Evolutionary conservation across 2,329 filamentous ascomycete genomes (phyloP).

Genomic region (Lecanosticta acicola): DNA sequence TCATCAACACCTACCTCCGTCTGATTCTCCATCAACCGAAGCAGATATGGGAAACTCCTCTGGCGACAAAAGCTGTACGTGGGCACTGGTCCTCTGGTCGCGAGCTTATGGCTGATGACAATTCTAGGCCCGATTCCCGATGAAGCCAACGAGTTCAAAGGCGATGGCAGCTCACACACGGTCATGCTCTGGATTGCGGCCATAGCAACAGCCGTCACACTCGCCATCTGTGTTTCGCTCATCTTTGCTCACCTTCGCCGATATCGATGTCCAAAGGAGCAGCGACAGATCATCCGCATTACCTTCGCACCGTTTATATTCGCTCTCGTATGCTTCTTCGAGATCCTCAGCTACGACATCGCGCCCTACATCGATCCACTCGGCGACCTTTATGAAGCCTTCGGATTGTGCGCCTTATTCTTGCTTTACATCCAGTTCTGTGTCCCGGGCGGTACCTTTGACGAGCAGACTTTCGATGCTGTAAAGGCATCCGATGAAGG

Average conservation of each 20-base stretch:
- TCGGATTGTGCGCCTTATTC: constrained; percentile 26
- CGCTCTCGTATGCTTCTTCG: constrained; percentile 19
- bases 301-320: constrained; percentile 23
- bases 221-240: constrained; percentile 18
- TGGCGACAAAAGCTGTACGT: neutral
- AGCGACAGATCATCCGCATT: constrained; percentile 30
- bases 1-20: neutral
- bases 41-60: neutral
- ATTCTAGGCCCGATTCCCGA: constrained; percentile 1
- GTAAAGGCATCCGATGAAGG: constrained; percentile 19
- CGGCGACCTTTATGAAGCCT: constrained; percentile 29
- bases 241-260: constrained; percentile 24
- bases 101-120: too few relatives aligned
- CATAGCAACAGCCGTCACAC: constrained; percentile 15
- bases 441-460: constrained; percentile 20
- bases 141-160: constrained; percentile 31
- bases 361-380: constrained; percentile 28
- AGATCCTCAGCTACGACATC: constrained; percentile 23
- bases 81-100: neutral
- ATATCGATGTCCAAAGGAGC: constrained; percentile 28
- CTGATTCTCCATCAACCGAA: too few relatives aligned
- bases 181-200: constrained; percentile 18
- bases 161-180: constrained; percentile 23
- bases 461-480: constrained; percentile 18
- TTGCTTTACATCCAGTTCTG: constrained; percentile 27